Evolutionary conservation across 768 basidiomycete species (phyloP), one percentile per base, ranked within the genome.

Genomic region (Lentinula edodes): DNA sequence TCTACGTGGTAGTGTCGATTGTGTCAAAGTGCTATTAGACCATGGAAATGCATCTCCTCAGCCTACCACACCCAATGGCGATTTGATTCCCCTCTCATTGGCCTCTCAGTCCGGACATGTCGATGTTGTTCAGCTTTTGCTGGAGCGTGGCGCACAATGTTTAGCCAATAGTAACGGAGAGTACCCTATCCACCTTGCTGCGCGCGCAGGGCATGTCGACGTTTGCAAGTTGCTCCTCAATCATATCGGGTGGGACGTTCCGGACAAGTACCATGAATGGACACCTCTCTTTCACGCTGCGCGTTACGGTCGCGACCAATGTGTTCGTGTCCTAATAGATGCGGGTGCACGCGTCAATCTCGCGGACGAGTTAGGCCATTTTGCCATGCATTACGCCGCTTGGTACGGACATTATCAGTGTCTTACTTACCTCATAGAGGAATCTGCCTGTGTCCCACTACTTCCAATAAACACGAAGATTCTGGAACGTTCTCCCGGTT

Each of bases 221-320:
- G 85, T 97, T 18, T 96, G 95, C 71, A 80, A 75, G 61, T 73
- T 93, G 6, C 83, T 99, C 38, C 76, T 94, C 4, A 78, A 78
- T 35, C 85, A 85, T 43, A 88, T 85, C 53, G 93, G 87, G 42
- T 93, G 88, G 86, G 93, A 93, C 72, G 80, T 83, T 7, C 87
- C 89, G 1, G 97, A 99, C 80, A 98, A 95, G 74, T 98, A 96
- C 73, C 91, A 96, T 70, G 93, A 97, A 71, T 98, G 96, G 94
- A 98, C 95, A 6, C 97, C 97, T 28, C 80, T 98, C 48, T 94
- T 95, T 69, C 95, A 98, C 73, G 94, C 97, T 2, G 89, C 95
- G 5, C 88, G 93, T 41, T 89, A 93, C 64, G 95, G 95, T 1
- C 89, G 87, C 64, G 74, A 80, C 16, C 78, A 78, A 6, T 96